Evolutionary conservation across 768 basidiomycete genomes (phyloP), one percentile per base, ranked within the genome.

Genomic region (Leccinum boreale): DNA sequence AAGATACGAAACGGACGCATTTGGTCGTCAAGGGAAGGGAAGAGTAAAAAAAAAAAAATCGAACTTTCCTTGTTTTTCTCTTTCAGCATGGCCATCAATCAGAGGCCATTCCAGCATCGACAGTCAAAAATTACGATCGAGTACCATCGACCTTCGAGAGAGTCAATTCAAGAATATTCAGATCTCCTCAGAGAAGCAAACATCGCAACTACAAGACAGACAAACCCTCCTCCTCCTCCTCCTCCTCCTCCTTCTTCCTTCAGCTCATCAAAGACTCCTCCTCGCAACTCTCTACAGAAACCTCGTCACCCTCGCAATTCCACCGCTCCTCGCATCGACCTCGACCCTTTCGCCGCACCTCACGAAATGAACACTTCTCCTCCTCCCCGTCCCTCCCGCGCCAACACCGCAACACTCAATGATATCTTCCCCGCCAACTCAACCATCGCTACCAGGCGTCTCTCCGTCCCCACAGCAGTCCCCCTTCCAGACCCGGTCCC

Each of bases 311-410:
- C 74, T 0, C 77, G 83, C 53, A 87, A 86, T n/a, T 73, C 78
- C 69, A 4, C n/a, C 5, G 17, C 72, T 2, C 63, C n/a, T 3
- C 42, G 74, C 62, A 63, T 77, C 62, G 81, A 84, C 67, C 69
- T 75, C 74, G 85, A 87, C 73, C 85, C 85, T 2, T 86, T 86
- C 67, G 84, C 84, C 12, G 59, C 72, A 3, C 68, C 75, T 52
- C 4, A 19, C 11, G 19, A 44, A 11, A 77, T 60, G 49, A 67
- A 79, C 3, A 74, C 46, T 0, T 45, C 84, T 0, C 85, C 90
- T 2, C 91, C 91, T 9, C 85, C 87, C 2, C 82, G 92, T 46
- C 92, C 92, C 0, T 91, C 90, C 48, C 82, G 92, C 56, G 88
- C 87, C 58, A 94, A 94, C 71, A 94, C 92, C 4, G 88, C 86